A percentile compares a stretch with the other conserved stretches of the same genome.
phyloP scores from a whole-genome alignment of 2,329 filamentous ascomycete species.

The Alternaria triticimaculans region DNA sequence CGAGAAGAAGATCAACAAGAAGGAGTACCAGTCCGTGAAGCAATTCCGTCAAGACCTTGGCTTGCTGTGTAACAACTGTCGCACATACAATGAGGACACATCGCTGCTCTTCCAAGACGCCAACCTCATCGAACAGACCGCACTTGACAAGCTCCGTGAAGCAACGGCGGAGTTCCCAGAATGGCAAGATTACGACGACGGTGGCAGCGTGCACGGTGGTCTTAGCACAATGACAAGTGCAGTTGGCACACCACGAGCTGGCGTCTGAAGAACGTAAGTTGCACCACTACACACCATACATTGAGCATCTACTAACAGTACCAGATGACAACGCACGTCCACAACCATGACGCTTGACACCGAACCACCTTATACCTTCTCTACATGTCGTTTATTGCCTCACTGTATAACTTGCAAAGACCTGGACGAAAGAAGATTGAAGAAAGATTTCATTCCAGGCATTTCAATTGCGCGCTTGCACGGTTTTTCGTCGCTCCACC shows the following conservation, averaged over 20 bases:
- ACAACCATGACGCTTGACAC: neutral
- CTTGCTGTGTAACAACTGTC: slow-evolving; percentile 86
- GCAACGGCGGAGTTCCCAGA: slow-evolving; percentile 63
- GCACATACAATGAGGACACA: slow-evolving; percentile 95
- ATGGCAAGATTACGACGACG: slow-evolving; percentile 63
- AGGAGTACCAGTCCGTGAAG: slow-evolving; percentile 83
- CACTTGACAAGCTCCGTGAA: slow-evolving; percentile 60
- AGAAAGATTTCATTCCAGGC: neutral
- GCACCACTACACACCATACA: neutral
- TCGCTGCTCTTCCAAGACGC: slow-evolving; percentile 93
- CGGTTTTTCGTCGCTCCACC: neutral
- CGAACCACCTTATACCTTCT: slow-evolving; percentile 19
- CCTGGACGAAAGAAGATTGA: slow-evolving; percentile 6
- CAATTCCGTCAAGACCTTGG: slow-evolving; percentile 84
- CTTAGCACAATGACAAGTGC: slow-evolving; percentile 40
- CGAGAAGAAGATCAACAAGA: slow-evolving; percentile 92
- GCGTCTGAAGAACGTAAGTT: slow-evolving; percentile 20
- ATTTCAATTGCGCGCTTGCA: neutral
- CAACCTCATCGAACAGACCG: slow-evolving; percentile 78
- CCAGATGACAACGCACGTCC: neutral
- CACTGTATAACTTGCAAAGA: slow-evolving; percentile 23
- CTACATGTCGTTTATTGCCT: slow-evolving; percentile 23
- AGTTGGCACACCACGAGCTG: slow-evolving; percentile 41
- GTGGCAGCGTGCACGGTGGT: slow-evolving; percentile 58
- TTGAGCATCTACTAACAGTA: neutral